Base-by-base conservation (phyloP, 768 basidiomycete species). In the Leucosporidium creatinivorum region DNA sequence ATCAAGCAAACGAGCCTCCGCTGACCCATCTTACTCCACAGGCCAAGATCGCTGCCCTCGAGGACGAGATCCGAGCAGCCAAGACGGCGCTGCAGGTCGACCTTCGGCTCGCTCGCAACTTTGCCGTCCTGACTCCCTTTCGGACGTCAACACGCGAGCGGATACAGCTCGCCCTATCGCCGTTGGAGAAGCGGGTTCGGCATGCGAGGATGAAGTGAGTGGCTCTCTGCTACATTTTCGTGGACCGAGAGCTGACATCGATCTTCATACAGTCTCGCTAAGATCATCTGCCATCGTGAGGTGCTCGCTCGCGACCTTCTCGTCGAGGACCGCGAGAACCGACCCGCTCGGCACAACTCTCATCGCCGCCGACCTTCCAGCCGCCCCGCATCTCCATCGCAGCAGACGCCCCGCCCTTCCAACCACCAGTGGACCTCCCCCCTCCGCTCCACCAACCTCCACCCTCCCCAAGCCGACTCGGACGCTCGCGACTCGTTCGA, bases 71-170 rank as follows among this genome's bases (percentile, higher is more conserved):
- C 62, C 76, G 79, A 21, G 77, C 80, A 3, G 80, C 81, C 31
- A 84, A 86, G 68, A 75, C 81, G 2, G 82, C 84, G 67, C 85
- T 94, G 28, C 85, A 88, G 58, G 77, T 83, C 15, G 84, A 88
- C 69, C 78, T 93, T 76, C 85, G 87, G 23, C 80, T 87, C 52
- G 84, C 88, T 26, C 86, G 89, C 51, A 94, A 93, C 74, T 82
- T 97, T 26, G 87, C 87, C 2, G 84, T 88, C 52, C 82, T 97
- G 49, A 88, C 90, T 21, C 93, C 96, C 4, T 93, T 98, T 77
- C 89, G 87, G 75, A 85, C 85, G 58, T 81, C 86, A 13, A 93
- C 93, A 5, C 85, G 93, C 57, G 89, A 91, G 69, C 84, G 86
- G 55, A 82, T 99, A 31, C 79, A 84, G 28, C 73, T 79, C 28